phyloP scores from a whole-genome alignment of 1,284 basidiomycete genomes.

The Pascua sp. region DNA sequence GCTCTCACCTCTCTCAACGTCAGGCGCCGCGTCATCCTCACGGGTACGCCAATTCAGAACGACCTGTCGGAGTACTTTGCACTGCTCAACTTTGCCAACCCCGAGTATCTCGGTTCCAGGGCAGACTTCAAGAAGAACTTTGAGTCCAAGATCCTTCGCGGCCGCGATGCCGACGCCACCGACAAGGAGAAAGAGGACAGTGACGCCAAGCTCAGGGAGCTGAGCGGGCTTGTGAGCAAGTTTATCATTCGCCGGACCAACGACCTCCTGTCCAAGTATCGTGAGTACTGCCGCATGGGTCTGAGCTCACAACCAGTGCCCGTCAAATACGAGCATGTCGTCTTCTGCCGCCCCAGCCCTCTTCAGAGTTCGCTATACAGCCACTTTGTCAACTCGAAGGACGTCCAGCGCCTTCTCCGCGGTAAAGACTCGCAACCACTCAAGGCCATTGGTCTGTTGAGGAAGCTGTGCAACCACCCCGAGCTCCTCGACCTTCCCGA shows the following conservation, averaged over 20 bases:
- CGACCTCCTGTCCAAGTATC: constrained; percentile 92
- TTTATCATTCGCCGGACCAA: constrained; percentile 98
- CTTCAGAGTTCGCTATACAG: constrained; percentile 88
- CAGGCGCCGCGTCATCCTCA: constrained; percentile 90
- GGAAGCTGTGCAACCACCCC: constrained; percentile 98
- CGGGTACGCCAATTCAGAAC: constrained; percentile 95
- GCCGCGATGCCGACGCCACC: constrained; percentile 85
- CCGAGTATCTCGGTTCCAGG: constrained; percentile 87
- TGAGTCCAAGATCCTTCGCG: constrained; percentile 88
- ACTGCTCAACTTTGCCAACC: constrained; percentile 93
- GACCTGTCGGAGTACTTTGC: constrained; percentile 97
- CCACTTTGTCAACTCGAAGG: constrained; percentile 89
- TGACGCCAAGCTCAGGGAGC: constrained; percentile 88
- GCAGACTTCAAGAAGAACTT: constrained; percentile 95
- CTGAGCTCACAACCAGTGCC: constrained; percentile 64
- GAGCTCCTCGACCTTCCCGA: constrained; percentile 83
- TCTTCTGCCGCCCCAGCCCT: constrained; percentile 86
- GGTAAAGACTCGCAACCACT: constrained; percentile 92
- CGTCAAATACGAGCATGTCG: constrained; percentile 98
- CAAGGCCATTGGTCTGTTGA: constrained; percentile 93
- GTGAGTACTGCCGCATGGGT: constrained; percentile 55
- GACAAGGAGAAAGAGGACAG: constrained; percentile 76
- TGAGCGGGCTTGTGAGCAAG: constrained; percentile 84
- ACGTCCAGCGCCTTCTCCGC: constrained; percentile 84
- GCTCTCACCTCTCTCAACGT: constrained; percentile 81